These are phyloP conservation scores for Starmerella bacillaris DNA, from an alignment of 805 yeast species.

Conservation along the genomic window DNA sequence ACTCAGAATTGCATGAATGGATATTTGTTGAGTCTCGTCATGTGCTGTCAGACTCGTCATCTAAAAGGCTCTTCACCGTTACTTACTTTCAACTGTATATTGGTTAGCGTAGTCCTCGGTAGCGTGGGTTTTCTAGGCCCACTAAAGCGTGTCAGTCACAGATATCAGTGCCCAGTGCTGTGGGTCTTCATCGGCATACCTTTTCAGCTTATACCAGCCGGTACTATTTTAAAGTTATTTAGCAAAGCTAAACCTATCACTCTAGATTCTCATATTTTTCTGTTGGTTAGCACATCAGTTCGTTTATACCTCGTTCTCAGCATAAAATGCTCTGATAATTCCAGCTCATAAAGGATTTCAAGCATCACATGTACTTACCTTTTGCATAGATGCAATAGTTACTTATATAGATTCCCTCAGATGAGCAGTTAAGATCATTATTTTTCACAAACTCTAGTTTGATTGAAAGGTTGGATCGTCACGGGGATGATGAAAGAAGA, in stretches of 20 bases:
- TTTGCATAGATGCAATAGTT: slow-evolving; percentile 6
- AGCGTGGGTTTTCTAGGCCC: slow-evolving; percentile 97
- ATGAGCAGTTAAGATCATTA: slow-evolving; percentile 31
- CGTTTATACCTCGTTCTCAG: slow-evolving; percentile 43
- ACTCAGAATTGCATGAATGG: slow-evolving; percentile 93
- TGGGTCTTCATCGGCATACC: slow-evolving; percentile 48
- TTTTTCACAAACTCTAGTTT: slow-evolving; percentile 53
- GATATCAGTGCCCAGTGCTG: slow-evolving; percentile 98
- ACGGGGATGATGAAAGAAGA: slow-evolving; percentile 10
- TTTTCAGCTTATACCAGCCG: too few species aligned
- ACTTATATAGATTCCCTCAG: slow-evolving; percentile 17
- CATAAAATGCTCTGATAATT: slow-evolving; percentile 83
- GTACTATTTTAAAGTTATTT: too few species aligned
- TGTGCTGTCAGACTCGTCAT: slow-evolving; percentile 83
- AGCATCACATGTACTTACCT: slow-evolving; percentile 23
- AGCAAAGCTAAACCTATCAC: not conserved
- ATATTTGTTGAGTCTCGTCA: slow-evolving; percentile 39
- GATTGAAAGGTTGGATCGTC: slow-evolving; percentile 34
- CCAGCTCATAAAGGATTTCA: slow-evolving; percentile 79
- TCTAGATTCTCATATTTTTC: not conserved
- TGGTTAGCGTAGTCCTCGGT: slow-evolving; percentile 38
- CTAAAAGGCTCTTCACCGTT: slow-evolving; percentile 44
- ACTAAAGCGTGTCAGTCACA: slow-evolving; percentile 91
- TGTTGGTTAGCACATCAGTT: slow-evolving; percentile 17
- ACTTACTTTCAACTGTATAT: slow-evolving; percentile 14